These are phyloP conservation scores for Epichloe festucae DNA, from an alignment of 2,329 filamentous ascomycete genomes.

Conservation along the genomic window DNA sequence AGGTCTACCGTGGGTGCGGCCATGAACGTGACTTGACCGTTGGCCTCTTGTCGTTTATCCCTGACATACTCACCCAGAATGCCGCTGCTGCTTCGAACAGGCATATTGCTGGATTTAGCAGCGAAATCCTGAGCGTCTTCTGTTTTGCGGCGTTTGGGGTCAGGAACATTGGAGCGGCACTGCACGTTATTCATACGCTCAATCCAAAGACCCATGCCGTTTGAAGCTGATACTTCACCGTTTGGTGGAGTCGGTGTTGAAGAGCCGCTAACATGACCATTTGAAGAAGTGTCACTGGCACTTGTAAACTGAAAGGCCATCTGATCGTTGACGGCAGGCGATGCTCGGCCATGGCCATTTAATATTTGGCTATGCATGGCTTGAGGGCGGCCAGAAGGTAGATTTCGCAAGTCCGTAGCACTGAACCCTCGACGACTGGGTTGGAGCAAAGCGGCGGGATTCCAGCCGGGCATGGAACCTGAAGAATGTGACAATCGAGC, in stretches of 20 bases:
- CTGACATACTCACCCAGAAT: slow-evolving; percentile 55
- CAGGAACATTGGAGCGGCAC: slow-evolving; percentile 43
- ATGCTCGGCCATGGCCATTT: slow-evolving; percentile 9
- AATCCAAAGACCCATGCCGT: slow-evolving; percentile 48
- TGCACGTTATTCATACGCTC: slow-evolving; percentile 67
- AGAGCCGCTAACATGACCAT: slow-evolving; percentile 18
- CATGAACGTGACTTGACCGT: slow-evolving; percentile 10
- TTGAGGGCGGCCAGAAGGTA: slow-evolving; percentile 12
- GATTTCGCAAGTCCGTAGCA: slow-evolving; percentile 14
- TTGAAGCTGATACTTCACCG: slow-evolving; percentile 12
- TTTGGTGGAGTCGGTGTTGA: slow-evolving; percentile 20
- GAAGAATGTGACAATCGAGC: slow-evolving; percentile 17
- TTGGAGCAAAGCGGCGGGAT: slow-evolving; percentile 27
- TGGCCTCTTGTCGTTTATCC: slow-evolving; percentile 38
- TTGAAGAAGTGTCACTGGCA: slow-evolving; percentile 21
- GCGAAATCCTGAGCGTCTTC: slow-evolving; percentile 31
- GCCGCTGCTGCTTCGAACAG: slow-evolving; percentile 32
- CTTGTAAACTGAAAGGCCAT: slow-evolving; percentile 32
- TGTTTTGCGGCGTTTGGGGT: slow-evolving; percentile 54
- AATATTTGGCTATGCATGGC: background rate
- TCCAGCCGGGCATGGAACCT: slow-evolving; percentile 24
- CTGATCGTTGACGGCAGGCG: slow-evolving; percentile 11
- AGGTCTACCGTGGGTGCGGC: slow-evolving; percentile 42
- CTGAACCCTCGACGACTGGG: slow-evolving; percentile 20
- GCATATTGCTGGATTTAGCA: slow-evolving; percentile 18